These are phyloP conservation scores for Nannochloris sp. DNA, from an alignment of 139 green algal genomes.

Conservation along the genomic window DNA sequence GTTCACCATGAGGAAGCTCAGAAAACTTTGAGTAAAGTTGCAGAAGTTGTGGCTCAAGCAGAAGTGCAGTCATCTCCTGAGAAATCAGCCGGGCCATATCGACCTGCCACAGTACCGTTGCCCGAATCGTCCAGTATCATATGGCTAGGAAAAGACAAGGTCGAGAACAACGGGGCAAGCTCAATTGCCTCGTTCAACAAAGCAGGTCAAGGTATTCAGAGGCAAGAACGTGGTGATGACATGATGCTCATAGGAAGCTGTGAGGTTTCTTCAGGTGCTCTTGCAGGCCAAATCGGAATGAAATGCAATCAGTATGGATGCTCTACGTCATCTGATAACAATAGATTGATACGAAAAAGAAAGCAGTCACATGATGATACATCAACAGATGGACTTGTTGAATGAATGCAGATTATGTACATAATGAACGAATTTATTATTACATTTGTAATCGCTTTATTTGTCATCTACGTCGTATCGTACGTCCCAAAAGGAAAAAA, in stretches of 20 bases:
- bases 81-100: neutral
- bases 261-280: no score
- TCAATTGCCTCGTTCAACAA: neutral
- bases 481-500: neutral
- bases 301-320: no score
- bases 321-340: no score
- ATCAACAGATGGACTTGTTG: no score
- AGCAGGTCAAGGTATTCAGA: neutral
- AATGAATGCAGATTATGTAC: no score
- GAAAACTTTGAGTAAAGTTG: slow-evolving; percentile 14
- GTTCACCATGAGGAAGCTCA: slow-evolving; percentile 30
- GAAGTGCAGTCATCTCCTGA: slow-evolving; percentile 12
- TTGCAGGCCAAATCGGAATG: no score
- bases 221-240: neutral
- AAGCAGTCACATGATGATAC: no score
- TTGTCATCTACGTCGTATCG: neutral
- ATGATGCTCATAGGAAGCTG: neutral
- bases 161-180: neutral
- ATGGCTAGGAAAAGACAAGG: neutral
- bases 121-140: neutral
- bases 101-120: neutral
- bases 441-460: neutral
- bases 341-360: no score
- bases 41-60: slow-evolving; percentile 15
- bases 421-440: neutral